These are phyloP conservation scores for Zygnema cylindricum DNA, from an alignment of 139 green algal genomes.

Conservation along the genomic window DNA sequence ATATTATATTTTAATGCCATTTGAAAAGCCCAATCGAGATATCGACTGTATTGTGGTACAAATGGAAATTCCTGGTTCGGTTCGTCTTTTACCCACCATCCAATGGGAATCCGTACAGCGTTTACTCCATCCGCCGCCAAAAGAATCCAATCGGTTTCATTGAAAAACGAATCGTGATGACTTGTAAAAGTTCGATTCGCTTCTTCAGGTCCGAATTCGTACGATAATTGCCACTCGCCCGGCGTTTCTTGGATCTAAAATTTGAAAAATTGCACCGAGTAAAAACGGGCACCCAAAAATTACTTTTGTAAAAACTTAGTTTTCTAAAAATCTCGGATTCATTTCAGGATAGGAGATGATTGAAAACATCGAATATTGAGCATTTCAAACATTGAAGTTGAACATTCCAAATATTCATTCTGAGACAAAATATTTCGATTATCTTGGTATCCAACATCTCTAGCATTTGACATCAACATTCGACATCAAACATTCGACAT, in stretches of 20 bases:
- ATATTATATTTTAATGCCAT: constrained; percentile 30
- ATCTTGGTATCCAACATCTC: too few species aligned
- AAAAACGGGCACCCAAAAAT: not conserved
- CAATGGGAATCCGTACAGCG: constrained; percentile 53
- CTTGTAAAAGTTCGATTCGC: not conserved
- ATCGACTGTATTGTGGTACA: too few species aligned
- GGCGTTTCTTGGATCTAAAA: not conserved
- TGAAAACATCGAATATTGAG: too few species aligned
- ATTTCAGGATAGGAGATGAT: too few species aligned
- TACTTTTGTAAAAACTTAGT: not conserved
- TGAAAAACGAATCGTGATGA: not conserved
- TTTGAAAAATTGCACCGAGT: not conserved
- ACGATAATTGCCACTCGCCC: too few species aligned
- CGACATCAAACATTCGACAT: not conserved
- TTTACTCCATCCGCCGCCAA: constrained; percentile 41
- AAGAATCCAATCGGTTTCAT: constrained; percentile 20
- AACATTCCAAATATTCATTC: too few species aligned
- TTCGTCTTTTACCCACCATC: constrained; percentile 30
- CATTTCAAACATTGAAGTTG: too few species aligned
- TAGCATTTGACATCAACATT: too few species aligned
- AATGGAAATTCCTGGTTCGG: not conserved
- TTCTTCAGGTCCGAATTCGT: too few species aligned
- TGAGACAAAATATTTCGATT: too few species aligned
- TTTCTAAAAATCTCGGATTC: too few species aligned
- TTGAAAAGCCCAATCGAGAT: constrained; percentile 28